Evolutionary conservation across 139 green algal species (phyloP).

Genomic region (Chlorella sorokiniana): DNA sequence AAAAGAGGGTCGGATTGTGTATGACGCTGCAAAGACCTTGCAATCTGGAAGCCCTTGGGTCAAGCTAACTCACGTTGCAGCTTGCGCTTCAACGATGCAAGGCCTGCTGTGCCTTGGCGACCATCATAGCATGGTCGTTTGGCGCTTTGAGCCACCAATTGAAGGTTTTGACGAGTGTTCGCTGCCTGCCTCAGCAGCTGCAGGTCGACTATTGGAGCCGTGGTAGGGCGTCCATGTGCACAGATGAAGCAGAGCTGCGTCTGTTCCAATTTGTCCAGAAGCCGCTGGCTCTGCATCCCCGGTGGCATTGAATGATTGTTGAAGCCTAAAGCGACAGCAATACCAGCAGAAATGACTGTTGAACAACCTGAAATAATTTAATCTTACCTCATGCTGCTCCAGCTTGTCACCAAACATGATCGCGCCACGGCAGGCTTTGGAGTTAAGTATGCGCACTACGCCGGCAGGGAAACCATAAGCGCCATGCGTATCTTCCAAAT

Average conservation of each 20-base stretch:
- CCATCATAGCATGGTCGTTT: background rate
- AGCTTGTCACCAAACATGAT: constrained; percentile 90
- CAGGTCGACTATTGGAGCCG: constrained; percentile 54
- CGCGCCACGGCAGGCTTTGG: constrained; percentile 77
- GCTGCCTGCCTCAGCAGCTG: constrained; percentile 27
- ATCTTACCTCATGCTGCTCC: constrained; percentile 12
- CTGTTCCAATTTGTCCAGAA: constrained; percentile 56
- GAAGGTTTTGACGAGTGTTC: background rate
- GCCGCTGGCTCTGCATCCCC: constrained; percentile 38
- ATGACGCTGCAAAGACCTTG: no score
- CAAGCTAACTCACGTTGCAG: background rate
- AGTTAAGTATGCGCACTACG: constrained; percentile 59
- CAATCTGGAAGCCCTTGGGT: no score
- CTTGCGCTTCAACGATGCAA: background rate
- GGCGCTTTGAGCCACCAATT: background rate
- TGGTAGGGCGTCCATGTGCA: constrained; percentile 82
- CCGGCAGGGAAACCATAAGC: constrained; percentile 42
- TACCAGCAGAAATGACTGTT: background rate
- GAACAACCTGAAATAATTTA: background rate
- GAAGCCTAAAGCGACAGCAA: background rate
- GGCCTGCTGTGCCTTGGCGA: background rate
- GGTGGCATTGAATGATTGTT: background rate
- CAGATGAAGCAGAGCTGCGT: constrained; percentile 75
- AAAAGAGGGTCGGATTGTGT: no score
- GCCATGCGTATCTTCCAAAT: constrained; percentile 57